These are phyloP conservation scores for Oryza glaberrima DNA, from an alignment of 176 grass and related monocot genomes.

Conservation along the genomic window DNA sequence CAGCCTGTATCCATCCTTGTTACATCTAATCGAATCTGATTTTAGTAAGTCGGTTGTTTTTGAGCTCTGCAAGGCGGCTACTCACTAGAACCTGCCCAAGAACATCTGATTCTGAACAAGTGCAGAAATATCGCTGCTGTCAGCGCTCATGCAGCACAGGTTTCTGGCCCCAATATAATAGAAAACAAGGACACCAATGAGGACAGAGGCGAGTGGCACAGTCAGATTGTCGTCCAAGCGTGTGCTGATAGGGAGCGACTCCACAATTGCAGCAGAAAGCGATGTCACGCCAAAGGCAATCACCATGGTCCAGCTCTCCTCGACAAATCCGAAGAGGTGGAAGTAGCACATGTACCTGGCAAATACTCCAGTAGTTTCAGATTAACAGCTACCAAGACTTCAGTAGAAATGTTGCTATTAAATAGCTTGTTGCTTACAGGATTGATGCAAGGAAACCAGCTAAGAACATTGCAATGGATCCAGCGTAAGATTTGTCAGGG, in stretches of 20 bases:
- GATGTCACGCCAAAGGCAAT: slow-evolving; percentile 56
- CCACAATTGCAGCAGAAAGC: slow-evolving; percentile 53
- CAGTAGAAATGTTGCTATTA: neutral
- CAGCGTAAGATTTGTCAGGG: slow-evolving; percentile 71
- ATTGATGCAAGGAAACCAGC: slow-evolving; percentile 67
- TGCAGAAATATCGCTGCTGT: neutral
- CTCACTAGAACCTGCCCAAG: neutral
- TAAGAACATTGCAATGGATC: slow-evolving; percentile 62
- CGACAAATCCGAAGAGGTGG: slow-evolving; percentile 62
- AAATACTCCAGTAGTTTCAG: neutral
- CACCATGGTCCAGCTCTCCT: slow-evolving; percentile 63
- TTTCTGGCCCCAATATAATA: neutral
- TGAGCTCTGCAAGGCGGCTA: neutral
- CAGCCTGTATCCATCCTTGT: neutral
- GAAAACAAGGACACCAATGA: slow-evolving; percentile 55
- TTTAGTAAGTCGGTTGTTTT: neutral
- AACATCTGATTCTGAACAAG: neutral
- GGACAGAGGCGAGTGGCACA: slow-evolving; percentile 54
- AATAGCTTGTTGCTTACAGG: slow-evolving; percentile 40
- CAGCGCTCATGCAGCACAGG: slow-evolving; percentile 30
- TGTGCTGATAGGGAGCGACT: slow-evolving; percentile 75
- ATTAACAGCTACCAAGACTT: neutral
- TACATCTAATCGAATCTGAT: neutral
- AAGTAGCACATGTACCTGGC: slow-evolving; percentile 84
- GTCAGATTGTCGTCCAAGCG: slow-evolving; percentile 89